Evolutionary conservation across 768 basidiomycete genomes (phyloP), one percentile per base, ranked within the genome.

Genomic region (Collybiopsis confluens): DNA sequence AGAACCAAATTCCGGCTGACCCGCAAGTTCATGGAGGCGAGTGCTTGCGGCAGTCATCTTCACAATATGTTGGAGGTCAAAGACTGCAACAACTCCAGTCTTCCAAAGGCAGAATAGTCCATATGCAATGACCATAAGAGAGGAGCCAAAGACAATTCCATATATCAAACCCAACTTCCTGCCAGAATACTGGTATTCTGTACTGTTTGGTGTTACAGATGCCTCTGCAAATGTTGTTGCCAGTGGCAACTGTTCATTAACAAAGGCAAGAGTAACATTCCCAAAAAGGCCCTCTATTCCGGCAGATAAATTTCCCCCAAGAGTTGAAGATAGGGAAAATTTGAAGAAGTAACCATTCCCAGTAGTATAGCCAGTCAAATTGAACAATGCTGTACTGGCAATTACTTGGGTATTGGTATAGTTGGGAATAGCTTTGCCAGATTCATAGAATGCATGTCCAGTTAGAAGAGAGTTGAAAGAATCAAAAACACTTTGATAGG

Each of bases 171-270:
- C 38, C 18, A 40, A 20, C n/a, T 16, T 40, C 1, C 81, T 81
- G 2, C 83, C 79, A 8, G 66, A 64, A 59, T 83, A 59, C 7
- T 69, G 70, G 52, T 83, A 80, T 5, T 70, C 70, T 1, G 52
- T 58, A 15, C 49, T 44, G 9, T 58, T 58, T 15, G 59, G 59
- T 2, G 57, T 58, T 20, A 60, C 49, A 28, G 37, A 26, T 15
- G 48, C 30, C 11, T 41, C 54, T 38, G 40, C 38, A 23, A 48
- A 21, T 10, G 38, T 45, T 15, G 45, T 54, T 7, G 46, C 21
- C 3, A 21, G 54, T n/a, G n/a, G n/a, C n/a, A n/a, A n/a, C 0
- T 28, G 38, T 18, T 40, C 38, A 15, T 6, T 6, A 20, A 40
- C 38, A 40, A 40, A 40, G 18, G 38, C 38, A 16, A 40, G 38